phyloP scores from a whole-genome alignment of 2,329 filamentous ascomycete species.

The Zymoseptoria brevis region DNA sequence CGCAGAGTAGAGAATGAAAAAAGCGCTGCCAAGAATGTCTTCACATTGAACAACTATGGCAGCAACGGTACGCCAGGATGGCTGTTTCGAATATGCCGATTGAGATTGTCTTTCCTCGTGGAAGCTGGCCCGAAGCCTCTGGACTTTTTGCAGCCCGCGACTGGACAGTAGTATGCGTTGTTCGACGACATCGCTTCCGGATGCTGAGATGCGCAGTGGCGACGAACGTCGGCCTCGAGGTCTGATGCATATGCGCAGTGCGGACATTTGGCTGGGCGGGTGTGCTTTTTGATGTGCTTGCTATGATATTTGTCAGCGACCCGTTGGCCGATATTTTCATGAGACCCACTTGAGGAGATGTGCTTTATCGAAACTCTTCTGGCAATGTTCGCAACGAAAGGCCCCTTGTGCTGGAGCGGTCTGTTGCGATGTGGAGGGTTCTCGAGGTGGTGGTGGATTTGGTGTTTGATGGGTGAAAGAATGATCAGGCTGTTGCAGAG shows the following conservation, averaged over 20 bases:
- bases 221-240: neutral
- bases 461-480: neutral
- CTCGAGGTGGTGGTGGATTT: neutral
- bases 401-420: neutral
- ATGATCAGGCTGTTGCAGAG: neutral
- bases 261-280: neutral
- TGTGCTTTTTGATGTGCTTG: neutral
- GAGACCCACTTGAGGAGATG: neutral
- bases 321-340: neutral
- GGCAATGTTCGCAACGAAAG: neutral
- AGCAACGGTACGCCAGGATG: neutral
- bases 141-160: neutral
- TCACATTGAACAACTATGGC: neutral
- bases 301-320: neutral
- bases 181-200: neutral
- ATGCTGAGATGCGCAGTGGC: neutral
- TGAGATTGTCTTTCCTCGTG: neutral
- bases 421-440: neutral
- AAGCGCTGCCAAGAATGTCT: neutral
- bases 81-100: neutral
- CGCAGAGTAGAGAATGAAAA: neutral
- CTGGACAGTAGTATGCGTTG: neutral
- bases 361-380: neutral
- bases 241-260: neutral
- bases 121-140: neutral